Conservation (phyloP, 2,329 filamentous ascomycete species). For the Endoconidiophora polonica region DNA sequence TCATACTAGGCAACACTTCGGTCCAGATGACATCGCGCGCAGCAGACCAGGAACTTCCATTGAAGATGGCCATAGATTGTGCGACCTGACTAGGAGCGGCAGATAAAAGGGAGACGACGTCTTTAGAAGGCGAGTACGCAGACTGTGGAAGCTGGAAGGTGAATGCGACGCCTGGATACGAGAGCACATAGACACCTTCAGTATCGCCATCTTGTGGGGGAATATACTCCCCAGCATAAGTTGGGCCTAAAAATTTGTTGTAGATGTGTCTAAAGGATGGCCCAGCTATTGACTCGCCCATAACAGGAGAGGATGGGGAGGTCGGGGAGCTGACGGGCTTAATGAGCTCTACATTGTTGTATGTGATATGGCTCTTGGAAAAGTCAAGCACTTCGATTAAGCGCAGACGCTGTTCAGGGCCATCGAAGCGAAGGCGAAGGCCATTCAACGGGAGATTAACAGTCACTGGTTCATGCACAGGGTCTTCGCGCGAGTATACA, state of each 20-base stretch:
- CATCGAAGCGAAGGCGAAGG: constrained; percentile 80
- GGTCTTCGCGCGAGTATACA: constrained; percentile 57
- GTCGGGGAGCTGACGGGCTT: constrained; percentile 31
- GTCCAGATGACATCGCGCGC: constrained; percentile 63
- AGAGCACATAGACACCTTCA: constrained; percentile 70
- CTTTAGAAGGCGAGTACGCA: constrained; percentile 57
- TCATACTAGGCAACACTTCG: constrained; percentile 54
- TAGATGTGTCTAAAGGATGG: constrained; percentile 83
- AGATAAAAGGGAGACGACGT: constrained; percentile 75
- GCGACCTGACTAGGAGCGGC: constrained; percentile 62
- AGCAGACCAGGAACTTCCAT: constrained; percentile 78
- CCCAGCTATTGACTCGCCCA: constrained; percentile 28
- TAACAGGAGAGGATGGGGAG: constrained; percentile 20
- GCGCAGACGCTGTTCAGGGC: constrained; percentile 76
- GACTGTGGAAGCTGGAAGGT: constrained; percentile 65
- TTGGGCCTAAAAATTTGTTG: constrained; percentile 80
- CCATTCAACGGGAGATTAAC: constrained; percentile 71
- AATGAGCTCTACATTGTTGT: constrained; percentile 63
- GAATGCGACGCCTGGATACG: constrained; percentile 88
- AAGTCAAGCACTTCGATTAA: constrained; percentile 88
- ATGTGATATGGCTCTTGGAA: constrained; percentile 64
- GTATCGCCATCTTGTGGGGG: constrained; percentile 25
- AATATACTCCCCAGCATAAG: constrained; percentile 85
- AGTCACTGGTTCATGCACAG: constrained; percentile 58
- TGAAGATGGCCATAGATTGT: constrained; percentile 78